Conservation (phyloP, 345 rosid genomes). For the Capsella bursapastoris region DNA sequence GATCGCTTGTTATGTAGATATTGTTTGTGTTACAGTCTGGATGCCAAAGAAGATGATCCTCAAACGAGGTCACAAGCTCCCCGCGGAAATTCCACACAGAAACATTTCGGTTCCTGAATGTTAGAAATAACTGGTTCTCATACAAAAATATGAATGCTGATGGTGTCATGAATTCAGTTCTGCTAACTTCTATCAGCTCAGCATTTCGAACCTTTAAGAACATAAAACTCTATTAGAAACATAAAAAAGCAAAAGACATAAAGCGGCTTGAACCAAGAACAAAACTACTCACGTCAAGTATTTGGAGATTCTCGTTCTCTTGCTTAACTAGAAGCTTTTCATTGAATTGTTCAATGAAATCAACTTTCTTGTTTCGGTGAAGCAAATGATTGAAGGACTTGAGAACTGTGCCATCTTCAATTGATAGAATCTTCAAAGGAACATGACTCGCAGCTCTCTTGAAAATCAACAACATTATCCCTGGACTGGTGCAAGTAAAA, state of each 20-base stretch:
- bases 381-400: constrained; percentile 82
- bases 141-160: constrained; percentile 89
- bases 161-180: constrained; percentile 82
- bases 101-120: constrained; percentile 74
- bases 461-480: constrained; percentile 90
- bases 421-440: constrained; percentile 80
- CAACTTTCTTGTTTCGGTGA: constrained; percentile 91
- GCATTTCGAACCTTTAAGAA: constrained; percentile 76
- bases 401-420: constrained; percentile 93
- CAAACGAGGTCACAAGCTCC: constrained; percentile 93
- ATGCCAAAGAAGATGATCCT: constrained; percentile 83
- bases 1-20: constrained; percentile 75
- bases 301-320: constrained; percentile 92
- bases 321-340: constrained; percentile 97
- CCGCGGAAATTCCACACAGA: constrained; percentile 90
- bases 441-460: constrained; percentile 73
- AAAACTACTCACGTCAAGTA: constrained; percentile 73
- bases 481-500: constrained; percentile 63
- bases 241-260: not conserved
- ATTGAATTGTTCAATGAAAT: constrained; percentile 87
- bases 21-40: constrained; percentile 80
- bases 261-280: not conserved
- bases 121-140: constrained; percentile 91
- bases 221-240: constrained; percentile 25
- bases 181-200: constrained; percentile 75